Conservation (phyloP, 1,284 basidiomycete species). For the Neolentinus lepideus region DNA sequence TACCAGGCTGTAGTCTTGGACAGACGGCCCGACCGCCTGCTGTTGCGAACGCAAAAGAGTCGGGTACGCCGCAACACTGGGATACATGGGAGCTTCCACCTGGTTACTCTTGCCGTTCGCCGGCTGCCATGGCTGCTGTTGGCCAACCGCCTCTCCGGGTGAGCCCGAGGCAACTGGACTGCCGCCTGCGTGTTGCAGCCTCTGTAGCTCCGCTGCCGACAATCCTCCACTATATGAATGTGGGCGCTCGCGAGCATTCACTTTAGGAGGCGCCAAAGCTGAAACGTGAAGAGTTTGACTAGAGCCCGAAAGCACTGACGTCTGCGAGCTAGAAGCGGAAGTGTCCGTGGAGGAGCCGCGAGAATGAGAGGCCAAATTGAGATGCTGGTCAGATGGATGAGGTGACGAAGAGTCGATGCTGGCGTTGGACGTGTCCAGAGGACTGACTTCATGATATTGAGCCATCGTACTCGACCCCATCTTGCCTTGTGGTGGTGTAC, state of each 20-base stretch:
- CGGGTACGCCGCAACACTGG: constrained; percentile 46
- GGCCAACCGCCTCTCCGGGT: constrained; percentile 26
- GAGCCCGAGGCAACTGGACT: constrained; percentile 28
- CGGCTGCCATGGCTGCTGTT: constrained; percentile 28
- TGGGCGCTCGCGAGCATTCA: constrained; percentile 49
- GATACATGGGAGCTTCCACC: constrained; percentile 60
- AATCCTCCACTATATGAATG: constrained; percentile 75
- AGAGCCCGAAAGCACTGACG: constrained; percentile 37
- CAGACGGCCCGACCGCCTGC: constrained; percentile 6
- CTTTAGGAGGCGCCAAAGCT: constrained; percentile 44
- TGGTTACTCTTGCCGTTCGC: constrained; percentile 25
- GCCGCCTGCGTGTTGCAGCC: constrained; percentile 61
- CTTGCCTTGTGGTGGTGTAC: constrained; percentile 59
- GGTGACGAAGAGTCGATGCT: constrained; percentile 63
- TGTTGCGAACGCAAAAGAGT: constrained; percentile 26
- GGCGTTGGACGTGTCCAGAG: constrained; percentile 60
- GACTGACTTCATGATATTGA: constrained; percentile 58
- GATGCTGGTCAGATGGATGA: constrained; percentile 54
- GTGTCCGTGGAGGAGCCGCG: constrained; percentile 73
- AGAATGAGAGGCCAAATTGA: constrained; percentile 55
- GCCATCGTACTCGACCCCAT: constrained; percentile 38
- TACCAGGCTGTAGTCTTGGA: constrained; percentile 6
- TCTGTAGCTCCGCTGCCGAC: constrained; percentile 62
- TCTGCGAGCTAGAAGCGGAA: constrained; percentile 47
- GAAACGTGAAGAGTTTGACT: constrained; percentile 46